These are phyloP conservation scores for Geosmithia putterillii DNA, from an alignment of 2,329 filamentous ascomycete genomes.

Conservation along the genomic window DNA sequence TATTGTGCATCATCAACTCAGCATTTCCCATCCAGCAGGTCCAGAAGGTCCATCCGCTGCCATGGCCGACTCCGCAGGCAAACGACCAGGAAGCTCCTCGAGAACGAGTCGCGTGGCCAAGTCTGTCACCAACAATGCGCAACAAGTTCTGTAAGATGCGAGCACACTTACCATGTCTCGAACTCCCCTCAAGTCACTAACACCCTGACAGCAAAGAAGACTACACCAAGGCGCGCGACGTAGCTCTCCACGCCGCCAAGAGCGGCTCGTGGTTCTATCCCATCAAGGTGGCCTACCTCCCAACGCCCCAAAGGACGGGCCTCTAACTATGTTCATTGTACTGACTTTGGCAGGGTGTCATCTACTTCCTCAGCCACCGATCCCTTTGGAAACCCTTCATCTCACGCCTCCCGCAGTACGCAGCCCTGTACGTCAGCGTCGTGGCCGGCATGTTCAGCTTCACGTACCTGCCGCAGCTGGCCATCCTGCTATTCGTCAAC, in stretches of 20 bases:
- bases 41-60: not conserved
- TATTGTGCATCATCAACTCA: not conserved
- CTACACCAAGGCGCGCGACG: slow-evolving; percentile 48
- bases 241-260: slow-evolving; percentile 56
- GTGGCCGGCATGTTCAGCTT: slow-evolving; percentile 76
- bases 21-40: not conserved
- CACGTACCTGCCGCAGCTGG: slow-evolving; percentile 75
- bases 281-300: slow-evolving; percentile 42
- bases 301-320: not conserved
- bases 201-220: slow-evolving; percentile 49
- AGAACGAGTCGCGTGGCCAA: slow-evolving; percentile 21
- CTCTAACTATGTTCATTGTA: not conserved
- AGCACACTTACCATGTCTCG: not conserved
- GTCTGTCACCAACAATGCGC: slow-evolving; percentile 30
- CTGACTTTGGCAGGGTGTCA: slow-evolving; percentile 32
- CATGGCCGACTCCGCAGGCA: slow-evolving; percentile 13
- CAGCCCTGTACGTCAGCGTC: slow-evolving; percentile 60
- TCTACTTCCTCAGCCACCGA: slow-evolving; percentile 44
- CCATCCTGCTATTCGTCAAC: slow-evolving; percentile 71
- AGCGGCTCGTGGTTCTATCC: slow-evolving; percentile 82
- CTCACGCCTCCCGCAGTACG: slow-evolving; percentile 43
- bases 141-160: slow-evolving; percentile 34
- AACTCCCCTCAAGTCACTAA: slow-evolving; percentile 1
- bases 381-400: slow-evolving; percentile 47
- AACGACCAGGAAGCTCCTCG: slow-evolving; percentile 8